A percentile compares a stretch with the other conserved stretches of the same genome.
phyloP scores from a whole-genome alignment of 2,329 filamentous ascomycete genomes.

The Colletotrichum lupini region DNA sequence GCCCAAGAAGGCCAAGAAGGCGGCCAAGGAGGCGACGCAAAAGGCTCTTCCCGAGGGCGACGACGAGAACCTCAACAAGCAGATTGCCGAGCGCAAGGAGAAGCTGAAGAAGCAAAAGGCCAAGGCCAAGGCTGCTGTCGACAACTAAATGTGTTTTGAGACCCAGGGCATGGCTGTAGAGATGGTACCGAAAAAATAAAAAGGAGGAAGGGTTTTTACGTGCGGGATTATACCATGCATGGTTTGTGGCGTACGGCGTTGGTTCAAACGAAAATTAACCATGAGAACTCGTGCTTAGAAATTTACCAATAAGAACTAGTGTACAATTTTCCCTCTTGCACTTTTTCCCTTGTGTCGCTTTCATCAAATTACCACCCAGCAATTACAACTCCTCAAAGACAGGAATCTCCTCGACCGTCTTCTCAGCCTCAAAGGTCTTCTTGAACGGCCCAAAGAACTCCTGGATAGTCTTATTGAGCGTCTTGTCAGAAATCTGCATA shows the following conservation, averaged over 20 bases:
- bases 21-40: constrained; percentile 27
- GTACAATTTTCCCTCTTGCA: constrained; percentile 28
- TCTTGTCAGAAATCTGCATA: constrained; percentile 79
- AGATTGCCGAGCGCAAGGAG: constrained; percentile 69
- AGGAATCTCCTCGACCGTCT: constrained; percentile 32
- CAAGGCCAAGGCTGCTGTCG: constrained; percentile 62
- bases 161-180: not conserved
- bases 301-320: constrained; percentile 29
- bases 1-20: constrained; percentile 53
- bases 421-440: constrained; percentile 47
- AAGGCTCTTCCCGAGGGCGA: constrained; percentile 53
- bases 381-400: constrained; percentile 51
- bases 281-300: constrained; percentile 19
- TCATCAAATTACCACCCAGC: not conserved
- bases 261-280: constrained; percentile 29
- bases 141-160: constrained; percentile 46
- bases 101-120: constrained; percentile 70
- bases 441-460: constrained; percentile 72
- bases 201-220: constrained; percentile 9
- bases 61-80: constrained; percentile 65
- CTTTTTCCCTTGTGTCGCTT: not conserved
- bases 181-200: not conserved
- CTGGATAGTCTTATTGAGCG: constrained; percentile 73
- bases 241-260: constrained; percentile 38
- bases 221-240: constrained; percentile 37